These are phyloP conservation scores for Rhytidhysteron rufulum DNA, from an alignment of 2,329 filamentous ascomycete genomes.

Conservation along the genomic window DNA sequence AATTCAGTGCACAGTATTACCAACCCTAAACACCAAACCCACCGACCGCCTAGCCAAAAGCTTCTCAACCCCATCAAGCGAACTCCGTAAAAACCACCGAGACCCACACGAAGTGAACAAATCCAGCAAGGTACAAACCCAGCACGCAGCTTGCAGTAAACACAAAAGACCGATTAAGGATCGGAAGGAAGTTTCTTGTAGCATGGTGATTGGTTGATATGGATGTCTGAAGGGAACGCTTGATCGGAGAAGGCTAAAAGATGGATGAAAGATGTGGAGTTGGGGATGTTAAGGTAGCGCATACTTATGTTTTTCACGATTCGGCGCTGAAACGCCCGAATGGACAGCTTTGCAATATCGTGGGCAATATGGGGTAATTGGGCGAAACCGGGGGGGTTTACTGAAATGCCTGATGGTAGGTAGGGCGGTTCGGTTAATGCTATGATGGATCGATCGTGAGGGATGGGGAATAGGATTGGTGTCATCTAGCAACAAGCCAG, in stretches of 20 bases:
- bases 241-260: background rate
- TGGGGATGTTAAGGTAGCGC: background rate
- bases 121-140: conserved; percentile 27
- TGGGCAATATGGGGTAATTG: conserved; percentile 4
- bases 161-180: conserved; percentile 27
- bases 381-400: conserved; percentile 3
- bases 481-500: background rate
- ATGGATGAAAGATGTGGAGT: background rate
- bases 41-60: conserved; percentile 15
- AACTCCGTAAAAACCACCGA: conserved; percentile 16
- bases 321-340: background rate
- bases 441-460: too few relatives aligned
- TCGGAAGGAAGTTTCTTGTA: conserved; percentile 24
- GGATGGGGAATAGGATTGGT: too few relatives aligned
- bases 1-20: background rate
- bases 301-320: background rate
- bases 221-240: background rate
- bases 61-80: conserved; percentile 14
- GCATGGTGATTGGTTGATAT: conserved; percentile 11
- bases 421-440: background rate
- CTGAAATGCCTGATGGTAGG: background rate
- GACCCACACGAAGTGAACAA: conserved; percentile 27
- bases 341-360: conserved; percentile 13
- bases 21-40: conserved; percentile 11
- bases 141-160: conserved; percentile 26